phyloP scores from a whole-genome alignment of 2,329 filamentous ascomycete genomes.

The Trichoderma arundinaceum region DNA sequence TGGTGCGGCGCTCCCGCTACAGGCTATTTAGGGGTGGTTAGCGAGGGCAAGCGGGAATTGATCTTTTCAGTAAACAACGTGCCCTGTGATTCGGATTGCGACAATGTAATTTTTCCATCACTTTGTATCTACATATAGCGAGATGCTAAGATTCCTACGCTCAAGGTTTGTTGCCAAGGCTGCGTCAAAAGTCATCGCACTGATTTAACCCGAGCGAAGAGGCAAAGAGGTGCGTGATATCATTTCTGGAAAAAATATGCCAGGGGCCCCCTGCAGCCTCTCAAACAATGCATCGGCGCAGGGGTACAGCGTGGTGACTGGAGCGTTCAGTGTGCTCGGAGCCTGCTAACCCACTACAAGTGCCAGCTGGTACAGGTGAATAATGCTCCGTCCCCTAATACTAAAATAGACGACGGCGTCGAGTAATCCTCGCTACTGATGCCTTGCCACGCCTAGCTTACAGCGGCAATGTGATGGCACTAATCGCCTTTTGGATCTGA shows the following conservation, averaged over 20 bases:
- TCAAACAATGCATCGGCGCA: slow-evolving; percentile 23
- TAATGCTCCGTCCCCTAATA: too few relatives aligned
- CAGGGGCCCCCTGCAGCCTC: slow-evolving; percentile 24
- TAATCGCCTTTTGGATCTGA: slow-evolving; percentile 14
- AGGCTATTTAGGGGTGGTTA: not conserved
- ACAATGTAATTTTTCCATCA: too few relatives aligned
- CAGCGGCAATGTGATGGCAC: slow-evolving; percentile 17
- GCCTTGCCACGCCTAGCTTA: slow-evolving; percentile 3
- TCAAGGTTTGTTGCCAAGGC: too few relatives aligned
- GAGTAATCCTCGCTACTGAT: not conserved
- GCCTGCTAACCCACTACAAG: too few relatives aligned
- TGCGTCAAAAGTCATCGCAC: too few relatives aligned
- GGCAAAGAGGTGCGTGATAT: slow-evolving; percentile 21
- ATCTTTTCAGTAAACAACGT: not conserved
- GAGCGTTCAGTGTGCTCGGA: not conserved
- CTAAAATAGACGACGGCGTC: not conserved
- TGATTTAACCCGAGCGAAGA: not conserved
- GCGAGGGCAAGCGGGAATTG: not conserved
- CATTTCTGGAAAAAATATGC: slow-evolving; percentile 17
- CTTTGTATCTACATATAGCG: too few relatives aligned
- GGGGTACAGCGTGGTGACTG: slow-evolving; percentile 25
- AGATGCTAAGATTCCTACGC: too few relatives aligned
- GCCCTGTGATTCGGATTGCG: too few relatives aligned
- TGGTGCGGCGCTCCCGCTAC: not conserved
- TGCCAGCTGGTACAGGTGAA: too few relatives aligned